Evolutionary conservation across 768 basidiomycete species (phyloP), one percentile per base, ranked within the genome.

Genomic region (Ephemerocybe angulata): DNA sequence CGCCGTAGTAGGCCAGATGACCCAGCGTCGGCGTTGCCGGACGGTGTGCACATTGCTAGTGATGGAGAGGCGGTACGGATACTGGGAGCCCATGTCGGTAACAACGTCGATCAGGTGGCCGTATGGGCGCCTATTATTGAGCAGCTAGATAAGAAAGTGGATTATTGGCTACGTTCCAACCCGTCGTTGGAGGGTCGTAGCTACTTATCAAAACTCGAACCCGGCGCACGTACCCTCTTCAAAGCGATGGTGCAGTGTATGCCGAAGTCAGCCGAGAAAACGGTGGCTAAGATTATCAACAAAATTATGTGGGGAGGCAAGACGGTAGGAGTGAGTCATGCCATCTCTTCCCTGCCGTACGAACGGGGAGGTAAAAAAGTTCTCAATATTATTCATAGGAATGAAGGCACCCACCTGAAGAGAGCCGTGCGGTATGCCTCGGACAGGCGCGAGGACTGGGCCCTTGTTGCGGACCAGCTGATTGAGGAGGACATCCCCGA

Each of bases 71-170:
- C 68, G 1, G 58, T 69, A 0, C 13, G 72, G 17, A 61, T 68
- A 1, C 68, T 76, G 3, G 74, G 74, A 0, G 65, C 69, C 0
- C 70, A 60, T 53, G 24, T 72, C 0, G 72, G 73, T 3, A 72
- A 74, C 41, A 49, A 54, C 0, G 53, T 66, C 0, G 55, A 68
- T 6, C 22, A 63, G 1, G 37, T 53, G 2, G 44, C 33, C 0
- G 27, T 63, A 21, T 74, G 71, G 74, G 50, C 50, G 0, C 52
- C 56, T 1, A 57, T 61, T 0, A 19, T 73, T 1, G 66, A 70
- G 27, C 65, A 62, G 40, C 62, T 71, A 2, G 56, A 64, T 7
- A 25, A 47, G 2, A 13, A 24, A 0, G 58, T 74, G 0, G 50
- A 55, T 0, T n/a, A 37, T 33, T 74, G 70, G 70, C 57, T 53